These are phyloP conservation scores for Crithidia brevicula DNA, from an alignment of 208 protist genomes.

Conservation along the genomic window DNA sequence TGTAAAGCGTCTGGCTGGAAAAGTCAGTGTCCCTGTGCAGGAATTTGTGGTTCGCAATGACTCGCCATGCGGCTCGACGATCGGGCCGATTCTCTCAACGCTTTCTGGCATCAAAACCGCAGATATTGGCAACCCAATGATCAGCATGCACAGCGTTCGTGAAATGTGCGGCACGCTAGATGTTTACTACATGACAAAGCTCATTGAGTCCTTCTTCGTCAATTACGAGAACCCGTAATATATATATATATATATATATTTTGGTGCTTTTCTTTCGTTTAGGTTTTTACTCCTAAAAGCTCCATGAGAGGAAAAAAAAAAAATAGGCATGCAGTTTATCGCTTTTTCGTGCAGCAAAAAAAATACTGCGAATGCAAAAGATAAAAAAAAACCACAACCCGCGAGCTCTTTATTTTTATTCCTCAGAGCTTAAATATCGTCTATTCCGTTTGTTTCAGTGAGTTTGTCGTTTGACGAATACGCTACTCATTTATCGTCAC, in stretches of 20 bases:
- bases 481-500: no score
- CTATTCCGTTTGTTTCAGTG: no score
- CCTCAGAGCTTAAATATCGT: no score
- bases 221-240: slow-evolving; percentile 53
- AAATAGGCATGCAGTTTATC: no score
- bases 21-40: slow-evolving; percentile 73
- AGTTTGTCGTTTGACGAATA: no score
- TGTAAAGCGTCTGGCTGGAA: slow-evolving; percentile 82
- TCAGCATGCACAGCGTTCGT: slow-evolving; percentile 97
- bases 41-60: slow-evolving; percentile 97
- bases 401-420: no score
- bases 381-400: no score
- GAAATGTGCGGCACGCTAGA: slow-evolving; percentile 96
- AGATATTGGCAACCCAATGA: slow-evolving; percentile 97
- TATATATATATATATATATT: no score
- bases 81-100: slow-evolving; percentile 96
- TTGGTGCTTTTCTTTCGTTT: slow-evolving; percentile 8
- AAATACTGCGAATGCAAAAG: no score
- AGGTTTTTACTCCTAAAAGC: not conserved
- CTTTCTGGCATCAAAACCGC: slow-evolving; percentile 94
- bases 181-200: slow-evolving; percentile 78
- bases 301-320: no score
- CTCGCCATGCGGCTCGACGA: slow-evolving; percentile 96
- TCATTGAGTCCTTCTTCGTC: slow-evolving; percentile 90
- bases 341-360: no score